phyloP scores from a whole-genome alignment of 2,329 filamentous ascomycete species.

The Colletotrichum lindemuthianum region DNA sequence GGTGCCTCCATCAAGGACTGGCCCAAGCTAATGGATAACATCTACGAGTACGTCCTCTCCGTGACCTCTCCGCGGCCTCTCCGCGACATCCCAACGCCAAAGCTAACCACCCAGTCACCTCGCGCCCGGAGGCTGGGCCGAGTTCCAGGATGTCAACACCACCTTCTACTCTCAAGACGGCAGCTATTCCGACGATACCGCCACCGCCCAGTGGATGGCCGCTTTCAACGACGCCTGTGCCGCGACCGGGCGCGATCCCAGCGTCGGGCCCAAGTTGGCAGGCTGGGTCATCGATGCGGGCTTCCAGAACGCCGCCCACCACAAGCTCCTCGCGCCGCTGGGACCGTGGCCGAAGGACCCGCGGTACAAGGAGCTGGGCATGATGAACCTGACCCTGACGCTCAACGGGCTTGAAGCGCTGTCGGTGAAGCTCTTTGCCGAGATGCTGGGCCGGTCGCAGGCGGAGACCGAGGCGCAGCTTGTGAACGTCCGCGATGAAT shows the following conservation, averaged over 20 bases:
- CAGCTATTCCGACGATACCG: slow-evolving; percentile 27
- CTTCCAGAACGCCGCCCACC: slow-evolving; percentile 46
- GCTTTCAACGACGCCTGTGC: slow-evolving; percentile 39
- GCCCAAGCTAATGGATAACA: slow-evolving; percentile 24
- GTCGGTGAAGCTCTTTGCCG: slow-evolving; percentile 42
- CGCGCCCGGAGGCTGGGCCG: slow-evolving; percentile 47
- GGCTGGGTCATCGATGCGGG: slow-evolving; percentile 50
- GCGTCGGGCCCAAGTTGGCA: slow-evolving; percentile 43
- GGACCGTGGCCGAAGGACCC: slow-evolving; percentile 50
- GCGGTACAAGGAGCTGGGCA: slow-evolving; percentile 44
- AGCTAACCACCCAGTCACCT: slow-evolving; percentile 41
- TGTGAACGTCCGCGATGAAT: slow-evolving; percentile 42
- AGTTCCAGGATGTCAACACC: slow-evolving; percentile 41
- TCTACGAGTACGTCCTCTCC: slow-evolving; percentile 25
- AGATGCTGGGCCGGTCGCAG: slow-evolving; percentile 41
- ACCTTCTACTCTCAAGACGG: slow-evolving; percentile 40
- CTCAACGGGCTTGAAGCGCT: slow-evolving; percentile 40
- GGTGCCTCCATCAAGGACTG: slow-evolving; percentile 24
- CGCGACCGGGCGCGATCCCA: slow-evolving; percentile 42
- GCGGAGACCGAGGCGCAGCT: slow-evolving; percentile 42
- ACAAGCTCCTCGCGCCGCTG: slow-evolving; percentile 44
- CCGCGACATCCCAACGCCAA: neutral
- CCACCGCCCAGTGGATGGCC: slow-evolving; percentile 36
- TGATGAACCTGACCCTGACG: slow-evolving; percentile 34
- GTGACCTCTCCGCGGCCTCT: neutral